These are phyloP conservation scores for Cyberlindnera petersonii DNA, from an alignment of 805 yeast species.

Conservation along the genomic window DNA sequence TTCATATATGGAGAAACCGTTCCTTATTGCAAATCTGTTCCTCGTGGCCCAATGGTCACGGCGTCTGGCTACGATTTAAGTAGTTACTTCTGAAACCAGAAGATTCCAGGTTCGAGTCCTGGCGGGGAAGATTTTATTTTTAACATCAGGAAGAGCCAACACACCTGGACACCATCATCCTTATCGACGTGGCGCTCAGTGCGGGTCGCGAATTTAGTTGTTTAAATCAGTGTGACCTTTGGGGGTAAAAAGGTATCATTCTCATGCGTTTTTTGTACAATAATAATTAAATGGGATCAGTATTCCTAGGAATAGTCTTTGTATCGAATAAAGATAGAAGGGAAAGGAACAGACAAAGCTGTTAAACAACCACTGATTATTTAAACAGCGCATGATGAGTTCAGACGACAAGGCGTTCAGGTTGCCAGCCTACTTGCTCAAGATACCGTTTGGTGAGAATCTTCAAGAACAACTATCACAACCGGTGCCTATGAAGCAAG, in stretches of 20 bases:
- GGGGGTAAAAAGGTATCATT: no score
- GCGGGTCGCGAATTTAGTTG: no score
- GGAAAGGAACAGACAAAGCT: no score
- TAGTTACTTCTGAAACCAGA: conserved; percentile 38
- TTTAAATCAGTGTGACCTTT: no score
- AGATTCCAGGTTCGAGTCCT: conserved; percentile 35
- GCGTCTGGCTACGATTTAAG: conserved; percentile 65
- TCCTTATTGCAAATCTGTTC: conserved; percentile 2
- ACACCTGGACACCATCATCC: conserved; percentile 5
- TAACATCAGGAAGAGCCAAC: not conserved
- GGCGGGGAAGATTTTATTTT: conserved; percentile 32
- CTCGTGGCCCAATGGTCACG: conserved; percentile 77
- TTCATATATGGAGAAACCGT: no score
- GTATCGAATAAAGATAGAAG: no score
- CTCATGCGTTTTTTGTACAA: no score
- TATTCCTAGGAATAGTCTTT: no score
- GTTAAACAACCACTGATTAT: no score
- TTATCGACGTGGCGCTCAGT: not conserved
- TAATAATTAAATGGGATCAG: no score
- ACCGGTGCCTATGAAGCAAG: conserved; percentile 3
- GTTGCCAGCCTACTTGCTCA: conserved; percentile 20
- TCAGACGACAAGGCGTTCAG: conserved; percentile 1
- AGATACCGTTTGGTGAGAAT: conserved; percentile 20
- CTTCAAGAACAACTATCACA: conserved; percentile 10
- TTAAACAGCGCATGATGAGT: not conserved